Evolutionary conservation across 148 eudicot species (phyloP).

Genomic region (Camellia granthamiana): DNA sequence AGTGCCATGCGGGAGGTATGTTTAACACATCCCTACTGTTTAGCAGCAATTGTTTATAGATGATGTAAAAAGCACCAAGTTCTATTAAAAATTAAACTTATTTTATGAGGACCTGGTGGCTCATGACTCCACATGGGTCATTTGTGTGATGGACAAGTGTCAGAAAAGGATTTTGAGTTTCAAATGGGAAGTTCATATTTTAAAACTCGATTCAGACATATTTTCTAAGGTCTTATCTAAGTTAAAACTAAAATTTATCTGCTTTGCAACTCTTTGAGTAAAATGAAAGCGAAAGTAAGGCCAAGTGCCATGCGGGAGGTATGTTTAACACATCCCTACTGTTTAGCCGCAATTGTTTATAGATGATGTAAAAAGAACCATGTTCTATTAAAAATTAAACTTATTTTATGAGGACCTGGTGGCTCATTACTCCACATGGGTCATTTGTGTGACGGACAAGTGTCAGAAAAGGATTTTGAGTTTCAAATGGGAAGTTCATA

Average conservation of each 20-base stretch:
- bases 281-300: constrained; percentile 54
- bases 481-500: not conserved
- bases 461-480: not conserved
- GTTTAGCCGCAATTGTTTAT: not conserved
- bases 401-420: not conserved
- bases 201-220: not conserved
- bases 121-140: not conserved
- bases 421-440: not conserved
- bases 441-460: constrained; percentile 1
- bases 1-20: constrained; percentile 99
- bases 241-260: not conserved
- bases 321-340: constrained; percentile 21
- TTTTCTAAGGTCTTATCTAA: not conserved
- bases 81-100: not conserved
- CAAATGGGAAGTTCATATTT: not conserved
- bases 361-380: not conserved
- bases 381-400: not conserved
- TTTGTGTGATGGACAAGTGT: not conserved
- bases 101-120: not conserved
- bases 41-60: not conserved
- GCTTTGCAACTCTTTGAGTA: not conserved
- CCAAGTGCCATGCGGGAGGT: constrained; percentile 99
- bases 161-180: not conserved
- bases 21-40: constrained; percentile 6
- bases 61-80: not conserved